phyloP scores from a whole-genome alignment of 2,329 filamentous ascomycete genomes.

The Keithomyces neogunnii region DNA sequence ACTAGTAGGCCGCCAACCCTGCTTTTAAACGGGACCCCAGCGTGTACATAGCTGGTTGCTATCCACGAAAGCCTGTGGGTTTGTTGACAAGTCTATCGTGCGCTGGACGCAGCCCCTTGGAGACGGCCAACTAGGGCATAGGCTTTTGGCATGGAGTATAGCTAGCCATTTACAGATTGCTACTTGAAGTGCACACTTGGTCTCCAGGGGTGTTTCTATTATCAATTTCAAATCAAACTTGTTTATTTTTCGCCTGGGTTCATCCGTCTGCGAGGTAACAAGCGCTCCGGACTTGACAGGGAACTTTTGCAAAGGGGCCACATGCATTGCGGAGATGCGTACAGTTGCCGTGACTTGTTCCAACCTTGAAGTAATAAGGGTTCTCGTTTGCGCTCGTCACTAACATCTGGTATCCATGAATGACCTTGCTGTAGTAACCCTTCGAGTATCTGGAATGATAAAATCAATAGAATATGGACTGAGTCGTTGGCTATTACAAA shows the following conservation, averaged over 20 bases:
- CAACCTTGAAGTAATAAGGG: not conserved
- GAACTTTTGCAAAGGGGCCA: not conserved
- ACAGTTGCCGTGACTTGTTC: not conserved
- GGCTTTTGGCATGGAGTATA: too few species aligned
- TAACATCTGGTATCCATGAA: too few species aligned
- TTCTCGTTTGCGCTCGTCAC: too few species aligned
- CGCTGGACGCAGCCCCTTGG: too few species aligned
- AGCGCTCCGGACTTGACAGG: not conserved
- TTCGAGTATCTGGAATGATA: not conserved
- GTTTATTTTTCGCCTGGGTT: not conserved
- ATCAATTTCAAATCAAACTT: not conserved
- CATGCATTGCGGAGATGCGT: not conserved
- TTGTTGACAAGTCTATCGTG: too few species aligned
- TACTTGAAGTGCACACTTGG: not conserved
- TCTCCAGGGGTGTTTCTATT: not conserved
- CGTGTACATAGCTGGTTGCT: too few species aligned
- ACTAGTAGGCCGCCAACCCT: too few species aligned
- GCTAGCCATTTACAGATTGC: too few species aligned
- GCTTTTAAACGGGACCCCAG: too few species aligned
- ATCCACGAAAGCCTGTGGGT: too few species aligned
- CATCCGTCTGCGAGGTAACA: not conserved
- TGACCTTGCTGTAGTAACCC: not conserved
- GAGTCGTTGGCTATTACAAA: not conserved
- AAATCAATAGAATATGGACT: too few species aligned
- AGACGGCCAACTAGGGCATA: too few species aligned